These are phyloP conservation scores for Diaporthe capsici DNA, from an alignment of 2,329 filamentous ascomycete genomes.

Conservation along the genomic window DNA sequence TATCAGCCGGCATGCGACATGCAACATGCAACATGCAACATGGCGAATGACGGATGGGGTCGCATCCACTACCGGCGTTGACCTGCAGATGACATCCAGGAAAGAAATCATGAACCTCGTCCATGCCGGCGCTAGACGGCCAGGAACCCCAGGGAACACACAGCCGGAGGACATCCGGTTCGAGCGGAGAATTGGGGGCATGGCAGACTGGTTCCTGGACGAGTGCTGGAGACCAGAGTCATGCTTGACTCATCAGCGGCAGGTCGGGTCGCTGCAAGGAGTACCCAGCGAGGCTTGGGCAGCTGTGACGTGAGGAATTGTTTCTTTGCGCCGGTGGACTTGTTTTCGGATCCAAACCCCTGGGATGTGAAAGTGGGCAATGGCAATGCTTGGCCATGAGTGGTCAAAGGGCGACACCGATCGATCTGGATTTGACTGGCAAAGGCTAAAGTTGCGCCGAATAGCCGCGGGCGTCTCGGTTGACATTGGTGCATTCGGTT, in stretches of 20 bases:
- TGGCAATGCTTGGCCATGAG: constrained; percentile 24
- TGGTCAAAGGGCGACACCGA: constrained; percentile 27
- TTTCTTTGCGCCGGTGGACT: constrained; percentile 28
- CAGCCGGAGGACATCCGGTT: constrained; percentile 36
- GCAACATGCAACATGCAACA: constrained; percentile 35
- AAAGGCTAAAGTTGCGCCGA: constrained; percentile 29
- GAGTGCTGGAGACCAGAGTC: constrained; percentile 25
- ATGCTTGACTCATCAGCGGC: constrained; percentile 38
- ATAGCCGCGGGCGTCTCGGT: constrained; percentile 15
- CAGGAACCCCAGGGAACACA: constrained; percentile 1
- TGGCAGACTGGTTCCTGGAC: constrained; percentile 28
- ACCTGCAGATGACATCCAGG: constrained; percentile 30
- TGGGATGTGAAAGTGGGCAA: constrained; percentile 38
- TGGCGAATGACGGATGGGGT: constrained; percentile 38
- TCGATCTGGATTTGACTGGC: constrained; percentile 28
- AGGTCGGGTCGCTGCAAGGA: constrained; percentile 29
- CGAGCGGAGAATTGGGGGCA: constrained; percentile 38
- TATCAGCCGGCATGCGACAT: constrained; percentile 41
- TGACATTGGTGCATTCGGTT: background rate
- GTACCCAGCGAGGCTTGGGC: constrained; percentile 30
- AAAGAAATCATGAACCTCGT: constrained; percentile 18
- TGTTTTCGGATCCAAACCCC: constrained; percentile 40
- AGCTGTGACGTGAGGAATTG: constrained; percentile 23
- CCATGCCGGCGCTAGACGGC: constrained; percentile 29
- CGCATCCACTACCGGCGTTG: constrained; percentile 36